phyloP scores from a whole-genome alignment of 2,329 filamentous ascomycete species.

The Talaromyces funiculosus region DNA sequence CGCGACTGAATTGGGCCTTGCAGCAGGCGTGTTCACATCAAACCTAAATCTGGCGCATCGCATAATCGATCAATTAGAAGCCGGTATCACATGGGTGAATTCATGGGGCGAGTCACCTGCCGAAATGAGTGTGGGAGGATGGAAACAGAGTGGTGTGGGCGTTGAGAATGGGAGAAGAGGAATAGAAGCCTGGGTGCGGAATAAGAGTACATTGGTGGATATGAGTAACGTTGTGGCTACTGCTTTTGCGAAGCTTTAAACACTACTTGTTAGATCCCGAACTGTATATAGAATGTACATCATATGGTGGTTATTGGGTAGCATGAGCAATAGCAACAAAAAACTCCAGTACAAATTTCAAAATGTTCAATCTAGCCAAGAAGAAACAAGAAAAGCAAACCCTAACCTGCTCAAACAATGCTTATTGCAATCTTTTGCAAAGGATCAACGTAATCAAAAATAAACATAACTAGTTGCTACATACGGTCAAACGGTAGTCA shows the following conservation, averaged over 20 bases:
- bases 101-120: constrained; percentile 89
- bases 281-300: constrained; percentile 1
- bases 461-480: neutral
- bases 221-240: constrained; percentile 65
- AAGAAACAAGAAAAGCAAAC: constrained; percentile 11
- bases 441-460: neutral
- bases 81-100: constrained; percentile 88
- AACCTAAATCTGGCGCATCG: constrained; percentile 69
- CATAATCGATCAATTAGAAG: constrained; percentile 65
- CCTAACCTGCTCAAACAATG: constrained; percentile 7
- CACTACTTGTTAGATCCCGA: neutral
- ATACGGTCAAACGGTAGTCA: constrained; percentile 18
- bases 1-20: constrained; percentile 69
- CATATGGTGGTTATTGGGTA: neutral
- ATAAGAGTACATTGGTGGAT: constrained; percentile 84
- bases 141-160: constrained; percentile 84
- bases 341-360: constrained; percentile 4
- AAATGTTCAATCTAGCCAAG: constrained; percentile 1
- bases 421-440: neutral
- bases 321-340: neutral
- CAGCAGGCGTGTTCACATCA: constrained; percentile 75
- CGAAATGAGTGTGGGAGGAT: constrained; percentile 87
- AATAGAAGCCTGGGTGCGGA: constrained; percentile 74
- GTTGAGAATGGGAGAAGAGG: constrained; percentile 80
- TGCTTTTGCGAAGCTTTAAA: constrained; percentile 66